phyloP scores from a whole-genome alignment of 257 asterid species.

The Solanum lycopersicoides region DNA sequence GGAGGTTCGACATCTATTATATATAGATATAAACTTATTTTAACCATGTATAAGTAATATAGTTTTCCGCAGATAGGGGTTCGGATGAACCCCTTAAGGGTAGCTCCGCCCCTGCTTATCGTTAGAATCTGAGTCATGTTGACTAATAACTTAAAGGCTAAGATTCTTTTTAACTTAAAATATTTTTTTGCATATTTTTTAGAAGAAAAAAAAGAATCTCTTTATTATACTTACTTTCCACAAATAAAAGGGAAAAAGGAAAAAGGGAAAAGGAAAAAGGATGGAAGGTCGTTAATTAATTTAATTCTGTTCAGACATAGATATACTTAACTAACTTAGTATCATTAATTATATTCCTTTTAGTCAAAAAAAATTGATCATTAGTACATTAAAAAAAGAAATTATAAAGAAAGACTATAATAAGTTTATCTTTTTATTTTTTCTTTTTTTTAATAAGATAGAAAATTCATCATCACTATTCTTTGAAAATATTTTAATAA shows the following conservation, averaged over 20 bases:
- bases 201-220: background rate
- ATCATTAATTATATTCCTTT: background rate
- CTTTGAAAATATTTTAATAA: fast-evolving
- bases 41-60: too few relatives aligned
- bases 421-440: background rate
- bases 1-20: too few relatives aligned
- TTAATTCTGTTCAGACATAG: background rate
- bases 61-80: too few relatives aligned
- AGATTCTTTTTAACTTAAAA: background rate
- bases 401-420: background rate
- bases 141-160: background rate
- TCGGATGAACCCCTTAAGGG: too few relatives aligned
- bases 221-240: background rate
- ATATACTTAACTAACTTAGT: background rate
- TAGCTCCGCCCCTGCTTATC: too few relatives aligned
- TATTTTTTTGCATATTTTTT: background rate
- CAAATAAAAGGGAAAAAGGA: background rate
- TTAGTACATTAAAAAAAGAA: background rate
- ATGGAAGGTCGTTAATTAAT: background rate
- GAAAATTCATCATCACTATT: background rate
- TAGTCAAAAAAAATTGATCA: background rate
- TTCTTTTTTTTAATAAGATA: too few relatives aligned
- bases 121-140: background rate
- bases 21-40: too few relatives aligned
- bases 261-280: too few relatives aligned